Conservation (phyloP, 305 asterid species). For the Solanum aculeatissimum region DNA sequence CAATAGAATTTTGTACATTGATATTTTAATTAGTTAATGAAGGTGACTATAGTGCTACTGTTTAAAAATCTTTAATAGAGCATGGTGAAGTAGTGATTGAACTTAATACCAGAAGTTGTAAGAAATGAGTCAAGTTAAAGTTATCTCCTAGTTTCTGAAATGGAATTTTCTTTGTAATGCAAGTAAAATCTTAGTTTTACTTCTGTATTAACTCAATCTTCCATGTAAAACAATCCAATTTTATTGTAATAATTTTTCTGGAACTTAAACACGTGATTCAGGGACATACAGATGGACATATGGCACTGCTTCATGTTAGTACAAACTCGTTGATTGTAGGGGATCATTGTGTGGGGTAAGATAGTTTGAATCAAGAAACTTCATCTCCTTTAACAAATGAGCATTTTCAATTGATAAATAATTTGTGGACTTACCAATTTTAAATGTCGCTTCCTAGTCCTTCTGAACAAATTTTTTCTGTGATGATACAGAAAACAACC, state of each 20-base stretch:
- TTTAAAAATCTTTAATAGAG: not conserved
- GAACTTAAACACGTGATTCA: conserved; percentile 10
- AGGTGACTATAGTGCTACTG: not conserved
- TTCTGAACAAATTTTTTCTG: not conserved
- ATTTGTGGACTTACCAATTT: not conserved
- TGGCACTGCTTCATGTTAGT: conserved; percentile 71
- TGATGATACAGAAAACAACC: not conserved
- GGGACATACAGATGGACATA: conserved; percentile 98
- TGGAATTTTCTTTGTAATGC: not conserved
- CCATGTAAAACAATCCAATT: not conserved
- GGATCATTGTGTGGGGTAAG: conserved; percentile 97
- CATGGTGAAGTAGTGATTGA: not conserved
- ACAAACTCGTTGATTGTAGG: conserved; percentile 87
- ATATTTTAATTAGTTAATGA: not conserved
- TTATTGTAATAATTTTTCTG: not conserved
- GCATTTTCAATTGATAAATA: not conserved
- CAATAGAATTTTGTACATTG: not conserved
- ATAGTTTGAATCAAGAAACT: not conserved
- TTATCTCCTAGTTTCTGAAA: not conserved
- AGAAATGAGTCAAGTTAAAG: not conserved
- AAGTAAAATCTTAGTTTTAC: not conserved
- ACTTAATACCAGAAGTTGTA: not conserved
- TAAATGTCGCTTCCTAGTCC: not conserved
- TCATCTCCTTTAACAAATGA: not conserved
- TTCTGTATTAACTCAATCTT: not conserved